phyloP scores from a whole-genome alignment of 495 filamentous ascomycete genomes.

The Letharia lupina region DNA sequence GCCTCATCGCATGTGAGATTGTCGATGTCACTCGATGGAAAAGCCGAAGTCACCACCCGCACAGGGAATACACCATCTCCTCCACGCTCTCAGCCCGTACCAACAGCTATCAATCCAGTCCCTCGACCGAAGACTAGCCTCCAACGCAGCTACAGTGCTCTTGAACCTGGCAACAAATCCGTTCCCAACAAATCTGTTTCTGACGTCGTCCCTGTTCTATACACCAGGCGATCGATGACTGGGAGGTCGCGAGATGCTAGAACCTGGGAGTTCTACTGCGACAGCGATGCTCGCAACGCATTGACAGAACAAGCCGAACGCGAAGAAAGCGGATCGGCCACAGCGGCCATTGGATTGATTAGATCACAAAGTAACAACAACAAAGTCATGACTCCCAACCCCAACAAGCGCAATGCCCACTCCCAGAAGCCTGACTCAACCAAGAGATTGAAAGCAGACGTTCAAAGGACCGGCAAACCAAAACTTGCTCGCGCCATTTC shows the following conservation, averaged over 20 bases:
- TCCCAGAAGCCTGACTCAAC: conserved; percentile 41
- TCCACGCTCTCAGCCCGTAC: conserved; percentile 36
- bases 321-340: conserved; percentile 61
- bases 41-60: conserved; percentile 65
- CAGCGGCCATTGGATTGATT: conserved; percentile 59
- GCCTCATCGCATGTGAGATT: conserved; percentile 49
- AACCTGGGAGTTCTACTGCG: conserved; percentile 77
- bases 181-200: conserved; percentile 32
- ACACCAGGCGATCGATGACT: conserved; percentile 27
- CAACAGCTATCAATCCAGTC: conserved; percentile 35
- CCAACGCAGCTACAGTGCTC: conserved; percentile 53
- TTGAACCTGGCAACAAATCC: conserved; percentile 37
- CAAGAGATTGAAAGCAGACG: conserved; percentile 36
- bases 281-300: conserved; percentile 61
- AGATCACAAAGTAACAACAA: conserved; percentile 53
- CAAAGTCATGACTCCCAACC: conserved; percentile 38
- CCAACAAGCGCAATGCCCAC: conserved; percentile 55
- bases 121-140: conserved; percentile 46
- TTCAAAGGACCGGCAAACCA: conserved; percentile 47
- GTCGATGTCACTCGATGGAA: conserved; percentile 72
- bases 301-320: conserved; percentile 64
- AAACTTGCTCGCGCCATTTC: conserved; percentile 57
- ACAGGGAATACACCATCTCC: conserved; percentile 62
- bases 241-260: conserved; percentile 76
- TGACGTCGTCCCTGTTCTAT: conserved; percentile 10